Base-by-base conservation (phyloP, 495 filamentous ascomycete genomes). In the Aspergillus sclerotiicarbonarius region DNA sequence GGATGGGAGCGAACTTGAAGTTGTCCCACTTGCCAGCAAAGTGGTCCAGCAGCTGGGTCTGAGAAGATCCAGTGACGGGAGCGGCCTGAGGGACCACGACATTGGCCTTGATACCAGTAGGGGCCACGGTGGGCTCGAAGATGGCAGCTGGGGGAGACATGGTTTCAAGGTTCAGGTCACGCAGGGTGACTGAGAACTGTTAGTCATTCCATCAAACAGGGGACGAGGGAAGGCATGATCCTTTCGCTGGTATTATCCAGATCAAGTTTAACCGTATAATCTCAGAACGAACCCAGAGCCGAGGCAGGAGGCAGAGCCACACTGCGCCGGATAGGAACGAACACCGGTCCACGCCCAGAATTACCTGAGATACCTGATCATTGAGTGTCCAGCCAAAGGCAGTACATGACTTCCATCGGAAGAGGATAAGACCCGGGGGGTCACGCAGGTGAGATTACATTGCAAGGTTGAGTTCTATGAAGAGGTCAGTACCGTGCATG, bases 201-300 rank as follows among this genome's bases (percentile, higher is more conserved):
- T 72, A 75, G 68, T 58, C 52, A 71, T 65, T 74, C 66, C 61
- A 69, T 68, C 71, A 67, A 62, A 54, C 45, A 47, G 61, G 64
- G 63, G 57, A 57, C 66, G 68, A 70, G 73, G 72, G 79, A 77
- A 79, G 83, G 88, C 89, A 92, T 92, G 90, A 90, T 93, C 88
- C 89, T 94, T 91, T 90, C 90, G 91, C 91, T 91, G 89, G 90
- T 88, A 93, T 94, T 96, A 92, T 91, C 90, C 89, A 90, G 90
- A 93, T 96, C 90, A 94, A 93, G 90, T 96, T 92, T 77, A 76
- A 86, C 91, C 90, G 91, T 96, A 87, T 94, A 83, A 87, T 96
- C 88, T 96, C 91, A 94, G 90, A 84, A 82, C 80, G 78, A 82
- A 77, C 71, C 73, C 76, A 71, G 59, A 54, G 53, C 56, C 41